These are phyloP conservation scores for Phytophthora uliginosa DNA, from an alignment of 352 stramenopile genomes.

Conservation along the genomic window DNA sequence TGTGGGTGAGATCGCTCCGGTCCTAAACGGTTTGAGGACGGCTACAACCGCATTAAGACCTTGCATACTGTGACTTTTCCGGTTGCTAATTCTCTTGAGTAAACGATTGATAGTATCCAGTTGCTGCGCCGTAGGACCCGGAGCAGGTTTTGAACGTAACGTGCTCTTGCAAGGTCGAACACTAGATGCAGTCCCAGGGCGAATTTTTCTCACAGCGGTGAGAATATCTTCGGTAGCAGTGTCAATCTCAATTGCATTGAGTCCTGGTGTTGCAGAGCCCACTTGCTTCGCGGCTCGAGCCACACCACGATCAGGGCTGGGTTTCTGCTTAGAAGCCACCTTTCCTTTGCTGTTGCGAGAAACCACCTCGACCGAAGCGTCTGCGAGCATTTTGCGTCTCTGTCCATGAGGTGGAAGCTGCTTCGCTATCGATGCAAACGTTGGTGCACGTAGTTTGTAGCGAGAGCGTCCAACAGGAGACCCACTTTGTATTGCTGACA, in stretches of 20 bases:
- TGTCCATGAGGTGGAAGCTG: conserved; percentile 24
- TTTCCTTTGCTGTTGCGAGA: conserved; percentile 1
- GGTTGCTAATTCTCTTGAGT: conserved; percentile 41
- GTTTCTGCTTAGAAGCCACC: not conserved
- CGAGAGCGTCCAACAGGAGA: conserved; percentile 8
- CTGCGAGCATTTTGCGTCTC: not conserved
- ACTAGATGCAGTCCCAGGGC: not conserved
- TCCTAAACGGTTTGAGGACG: conserved; percentile 43
- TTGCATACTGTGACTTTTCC: conserved; percentile 37
- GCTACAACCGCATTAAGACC: conserved; percentile 64
- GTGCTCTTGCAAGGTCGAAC: conserved; percentile 11
- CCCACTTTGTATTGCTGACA: conserved; percentile 1
- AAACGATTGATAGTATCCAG: conserved; percentile 29
- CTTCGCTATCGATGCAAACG: conserved; percentile 30
- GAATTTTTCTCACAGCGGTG: conserved; percentile 10
- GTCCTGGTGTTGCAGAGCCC: not conserved
- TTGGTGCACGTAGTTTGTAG: conserved; percentile 25
- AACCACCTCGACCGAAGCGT: not conserved
- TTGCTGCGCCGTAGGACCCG: conserved; percentile 13
- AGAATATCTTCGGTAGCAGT: conserved; percentile 18
- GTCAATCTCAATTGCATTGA: conserved; percentile 14
- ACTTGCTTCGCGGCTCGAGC: not conserved
- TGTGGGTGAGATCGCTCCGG: conserved; percentile 49
- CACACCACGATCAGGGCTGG: not conserved
- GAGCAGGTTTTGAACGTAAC: not conserved